Evolutionary conservation across 169 alveolate species (phyloP).

Genomic region (Neospora caninum): DNA sequence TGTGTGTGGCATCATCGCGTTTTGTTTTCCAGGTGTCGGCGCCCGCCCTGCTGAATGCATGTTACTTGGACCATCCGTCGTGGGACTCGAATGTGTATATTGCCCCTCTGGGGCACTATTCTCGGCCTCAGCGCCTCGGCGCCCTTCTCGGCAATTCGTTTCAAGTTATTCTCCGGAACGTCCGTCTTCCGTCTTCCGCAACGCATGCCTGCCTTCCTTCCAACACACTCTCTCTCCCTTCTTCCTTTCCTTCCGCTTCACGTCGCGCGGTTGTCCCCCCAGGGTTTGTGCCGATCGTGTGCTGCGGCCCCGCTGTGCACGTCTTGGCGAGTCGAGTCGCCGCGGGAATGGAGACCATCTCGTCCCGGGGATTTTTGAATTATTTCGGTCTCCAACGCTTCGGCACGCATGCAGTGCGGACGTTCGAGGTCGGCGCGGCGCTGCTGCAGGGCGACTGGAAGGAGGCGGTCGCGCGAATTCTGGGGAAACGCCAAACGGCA

Average conservation of each 20-base stretch:
- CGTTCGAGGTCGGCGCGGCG: conserved; percentile 57
- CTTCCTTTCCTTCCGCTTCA: background rate
- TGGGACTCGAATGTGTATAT: background rate
- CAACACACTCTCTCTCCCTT: no score
- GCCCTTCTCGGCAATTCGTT: conserved; percentile 50
- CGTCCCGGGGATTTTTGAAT: conserved; percentile 53
- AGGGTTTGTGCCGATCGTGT: background rate
- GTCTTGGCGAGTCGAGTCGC: conserved; percentile 16
- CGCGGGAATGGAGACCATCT: background rate
- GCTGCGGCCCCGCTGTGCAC: background rate
- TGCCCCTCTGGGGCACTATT: conserved; percentile 16
- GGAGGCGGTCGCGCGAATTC: conserved; percentile 46
- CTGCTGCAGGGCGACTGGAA: conserved; percentile 44
- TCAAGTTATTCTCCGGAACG: conserved; percentile 46
- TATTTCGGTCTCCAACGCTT: conserved; percentile 65
- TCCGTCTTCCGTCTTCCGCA: background rate
- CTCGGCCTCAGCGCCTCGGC: conserved; percentile 41
- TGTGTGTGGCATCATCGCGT: no score
- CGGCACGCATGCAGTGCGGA: conserved; percentile 44
- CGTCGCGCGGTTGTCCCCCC: background rate
- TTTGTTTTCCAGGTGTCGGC: background rate
- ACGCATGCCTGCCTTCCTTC: background rate
- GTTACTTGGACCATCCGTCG: background rate
- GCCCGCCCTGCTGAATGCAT: background rate
- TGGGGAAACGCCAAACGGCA: background rate